These are phyloP conservation scores for Yamadazyma blattariae DNA, from an alignment of 1,139 yeast genomes.

Conservation along the genomic window DNA sequence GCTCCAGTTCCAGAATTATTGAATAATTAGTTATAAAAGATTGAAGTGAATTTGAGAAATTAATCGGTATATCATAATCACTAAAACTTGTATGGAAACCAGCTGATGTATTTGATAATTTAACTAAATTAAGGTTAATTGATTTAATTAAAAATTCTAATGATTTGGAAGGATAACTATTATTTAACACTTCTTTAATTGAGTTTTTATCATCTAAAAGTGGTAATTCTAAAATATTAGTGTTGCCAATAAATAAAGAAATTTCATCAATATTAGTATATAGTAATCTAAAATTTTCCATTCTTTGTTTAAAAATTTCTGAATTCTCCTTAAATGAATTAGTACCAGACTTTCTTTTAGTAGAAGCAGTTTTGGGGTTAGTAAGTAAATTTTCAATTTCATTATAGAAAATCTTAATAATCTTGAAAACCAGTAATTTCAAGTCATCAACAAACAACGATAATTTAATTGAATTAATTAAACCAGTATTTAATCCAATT, in stretches of 20 bases:
- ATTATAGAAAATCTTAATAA: constrained; percentile 15
- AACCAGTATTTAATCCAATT: constrained; percentile 20
- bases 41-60: constrained; percentile 45
- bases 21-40: constrained; percentile 33
- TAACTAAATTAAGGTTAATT: constrained; percentile 29
- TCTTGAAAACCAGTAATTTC: constrained; percentile 23
- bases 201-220: constrained; percentile 28
- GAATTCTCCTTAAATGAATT: neutral
- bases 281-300: constrained; percentile 7
- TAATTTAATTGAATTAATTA: constrained; percentile 17
- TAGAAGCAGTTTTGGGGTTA: no score
- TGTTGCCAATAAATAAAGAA: constrained; percentile 32
- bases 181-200: constrained; percentile 25
- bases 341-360: neutral
- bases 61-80: constrained; percentile 50
- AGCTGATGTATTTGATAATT: constrained; percentile 39
- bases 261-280: constrained; percentile 14
- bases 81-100: constrained; percentile 60
- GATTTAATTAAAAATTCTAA: constrained; percentile 30
- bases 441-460: constrained; percentile 27
- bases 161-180: constrained; percentile 22
- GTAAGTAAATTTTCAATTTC: constrained; percentile 7
- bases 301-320: neutral
- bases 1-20: constrained; percentile 4
- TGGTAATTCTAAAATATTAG: constrained; percentile 32